Conservation (phyloP, 2,329 filamentous ascomycete species). For the Fusarium tanahbumbuense region DNA sequence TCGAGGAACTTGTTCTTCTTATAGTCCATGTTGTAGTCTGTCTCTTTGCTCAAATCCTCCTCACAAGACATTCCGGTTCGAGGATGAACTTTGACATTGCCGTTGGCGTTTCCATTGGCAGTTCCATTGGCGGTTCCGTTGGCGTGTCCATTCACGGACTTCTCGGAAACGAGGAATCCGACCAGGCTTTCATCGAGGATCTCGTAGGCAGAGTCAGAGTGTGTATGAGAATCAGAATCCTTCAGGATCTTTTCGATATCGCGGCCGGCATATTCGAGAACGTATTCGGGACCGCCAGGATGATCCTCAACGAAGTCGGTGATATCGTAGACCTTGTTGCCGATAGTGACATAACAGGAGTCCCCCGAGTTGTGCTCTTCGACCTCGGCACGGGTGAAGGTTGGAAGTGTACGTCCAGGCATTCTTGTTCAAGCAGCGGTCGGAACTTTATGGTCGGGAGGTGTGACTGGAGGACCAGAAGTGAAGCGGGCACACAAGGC, state of each 20-base stretch:
- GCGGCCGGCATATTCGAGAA: conserved; percentile 89
- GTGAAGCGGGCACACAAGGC: conserved; percentile 20
- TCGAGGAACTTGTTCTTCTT: conserved; percentile 95
- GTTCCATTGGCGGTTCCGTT: conserved; percentile 48
- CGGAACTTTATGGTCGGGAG: conserved; percentile 18
- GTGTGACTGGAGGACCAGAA: conserved; percentile 11
- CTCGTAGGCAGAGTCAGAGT: conserved; percentile 95
- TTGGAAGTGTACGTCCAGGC: conserved; percentile 85
- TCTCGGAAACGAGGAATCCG: conserved; percentile 78
- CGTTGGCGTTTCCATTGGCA: conserved; percentile 46
- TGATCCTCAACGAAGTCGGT: conserved; percentile 92
- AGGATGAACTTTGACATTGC: conserved; percentile 60
- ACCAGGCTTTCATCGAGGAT: conserved; percentile 88
- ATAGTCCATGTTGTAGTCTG: conserved; percentile 80
- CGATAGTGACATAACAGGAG: conserved; percentile 94
- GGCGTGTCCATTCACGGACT: conserved; percentile 53
- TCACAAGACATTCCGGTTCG: conserved; percentile 89
- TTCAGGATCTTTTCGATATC: conserved; percentile 86
- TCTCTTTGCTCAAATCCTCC: conserved; percentile 88
- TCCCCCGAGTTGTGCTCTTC: conserved; percentile 80
- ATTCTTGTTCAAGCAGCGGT: conserved; percentile 64
- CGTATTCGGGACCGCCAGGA: conserved; percentile 87
- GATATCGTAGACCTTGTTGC: conserved; percentile 92
- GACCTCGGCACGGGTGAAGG: conserved; percentile 83
- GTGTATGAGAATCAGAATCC: conserved; percentile 83